phyloP scores from a whole-genome alignment of 768 basidiomycete genomes.

The Podaxis sp. region DNA sequence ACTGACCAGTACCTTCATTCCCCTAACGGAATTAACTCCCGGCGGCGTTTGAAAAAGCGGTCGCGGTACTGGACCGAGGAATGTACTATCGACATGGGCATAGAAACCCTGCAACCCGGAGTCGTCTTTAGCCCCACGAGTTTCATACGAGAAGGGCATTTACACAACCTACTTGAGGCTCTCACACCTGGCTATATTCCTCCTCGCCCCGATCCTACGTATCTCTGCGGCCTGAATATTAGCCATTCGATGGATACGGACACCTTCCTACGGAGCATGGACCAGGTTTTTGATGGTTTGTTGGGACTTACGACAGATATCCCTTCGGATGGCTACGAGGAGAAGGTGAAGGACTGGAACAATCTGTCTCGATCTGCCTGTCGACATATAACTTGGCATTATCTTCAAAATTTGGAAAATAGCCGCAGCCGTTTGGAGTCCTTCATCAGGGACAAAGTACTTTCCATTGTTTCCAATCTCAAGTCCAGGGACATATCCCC shows the following conservation, averaged over 20 bases:
- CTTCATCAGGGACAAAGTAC: background rate
- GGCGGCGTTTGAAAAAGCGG: slow-evolving; percentile 1
- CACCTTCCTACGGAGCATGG: background rate
- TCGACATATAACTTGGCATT: slow-evolving; percentile 4
- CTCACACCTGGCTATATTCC: background rate
- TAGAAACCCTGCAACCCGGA: slow-evolving; percentile 2
- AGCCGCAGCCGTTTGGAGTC: background rate
- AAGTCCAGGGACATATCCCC: background rate
- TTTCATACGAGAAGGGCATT: background rate
- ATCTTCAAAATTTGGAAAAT: background rate
- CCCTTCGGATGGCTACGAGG: slow-evolving; percentile 9
- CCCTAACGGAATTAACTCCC: background rate
- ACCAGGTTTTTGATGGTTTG: slow-evolving; percentile 4
- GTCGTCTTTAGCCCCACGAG: background rate
- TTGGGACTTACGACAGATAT: slow-evolving; percentile 1
- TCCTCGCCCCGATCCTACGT: background rate
- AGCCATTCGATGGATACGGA: background rate
- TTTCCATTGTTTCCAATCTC: background rate
- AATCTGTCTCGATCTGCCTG: slow-evolving; percentile 1
- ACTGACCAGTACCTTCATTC: background rate
- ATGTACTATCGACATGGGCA: slow-evolving; percentile 7
- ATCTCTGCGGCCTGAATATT: slow-evolving; percentile 3
- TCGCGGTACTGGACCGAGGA: background rate
- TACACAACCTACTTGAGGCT: background rate
- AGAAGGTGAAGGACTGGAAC: slow-evolving; percentile 6